phyloP scores from a whole-genome alignment of 2,329 filamentous ascomycete species.

The Huntiella moniliformis region DNA sequence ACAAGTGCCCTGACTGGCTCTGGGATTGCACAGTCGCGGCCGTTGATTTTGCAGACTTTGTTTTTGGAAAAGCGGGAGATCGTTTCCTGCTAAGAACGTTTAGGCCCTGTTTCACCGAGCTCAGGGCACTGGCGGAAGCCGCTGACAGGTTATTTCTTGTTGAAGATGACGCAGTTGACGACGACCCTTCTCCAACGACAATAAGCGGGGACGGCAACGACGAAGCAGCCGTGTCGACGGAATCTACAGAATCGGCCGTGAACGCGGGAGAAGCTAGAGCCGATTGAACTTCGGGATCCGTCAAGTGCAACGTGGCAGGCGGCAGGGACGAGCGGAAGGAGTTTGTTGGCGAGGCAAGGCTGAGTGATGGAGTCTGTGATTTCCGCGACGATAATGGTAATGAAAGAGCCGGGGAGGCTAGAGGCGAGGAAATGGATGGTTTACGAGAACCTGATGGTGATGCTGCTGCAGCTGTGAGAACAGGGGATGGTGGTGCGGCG shows the following conservation, averaged over 20 bases:
- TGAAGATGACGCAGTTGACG: background rate
- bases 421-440: background rate
- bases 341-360: background rate
- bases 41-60: background rate
- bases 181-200: too few species aligned
- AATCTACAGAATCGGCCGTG: background rate
- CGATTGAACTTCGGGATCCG: slow-evolving; percentile 16
- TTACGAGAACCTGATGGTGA: background rate
- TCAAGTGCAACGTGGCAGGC: background rate
- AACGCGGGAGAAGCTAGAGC: slow-evolving; percentile 14
- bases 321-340: background rate
- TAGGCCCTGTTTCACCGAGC: slow-evolving; percentile 21
- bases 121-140: slow-evolving; percentile 22
- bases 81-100: slow-evolving; percentile 15
- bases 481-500: background rate
- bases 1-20: background rate
- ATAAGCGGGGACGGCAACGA: background rate
- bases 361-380: background rate
- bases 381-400: background rate
- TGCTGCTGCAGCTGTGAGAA: background rate
- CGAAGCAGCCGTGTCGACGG: background rate
- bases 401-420: slow-evolving; percentile 1
- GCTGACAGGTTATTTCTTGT: slow-evolving; percentile 12
- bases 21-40: background rate
- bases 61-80: slow-evolving; percentile 16